Evolutionary conservation across 176 grass and related monocot species (phyloP), one percentile per base, ranked within the genome.

Genomic region (Paspalum notatum): DNA sequence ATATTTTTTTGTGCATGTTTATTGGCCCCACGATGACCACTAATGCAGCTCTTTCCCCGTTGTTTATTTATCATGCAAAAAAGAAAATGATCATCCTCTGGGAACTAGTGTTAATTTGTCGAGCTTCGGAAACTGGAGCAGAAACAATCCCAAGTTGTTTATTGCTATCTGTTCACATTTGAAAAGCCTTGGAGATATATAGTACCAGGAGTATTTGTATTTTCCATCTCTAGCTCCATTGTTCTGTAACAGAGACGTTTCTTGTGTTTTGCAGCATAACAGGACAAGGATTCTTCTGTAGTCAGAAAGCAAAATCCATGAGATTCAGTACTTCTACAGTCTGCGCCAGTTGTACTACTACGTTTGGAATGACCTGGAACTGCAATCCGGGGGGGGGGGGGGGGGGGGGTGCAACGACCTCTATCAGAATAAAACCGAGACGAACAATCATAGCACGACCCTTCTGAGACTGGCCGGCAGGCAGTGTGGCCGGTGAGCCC

Each of bases 11-110:
- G 8, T 61, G 69, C 20, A 66, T 18, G 22, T 66, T 41, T 42
- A 80, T 68, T 76, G 82, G 81, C 18, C 76, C 76, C 85, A 87
- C 71, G 51, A 54, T 51, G 82, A 87, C 85, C 81, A 91, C 80
- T 84, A 84, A 77, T 73, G 65, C 81, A 77, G 37, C 71, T 66
- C 59, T 88, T 84, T 88, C 81, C 59, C 38, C 49, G 48, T 40
- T 48, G 26, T 66, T 71, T 71, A 50, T 64, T 85, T 43, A 43
- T 66, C 76, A 16, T 40, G 43, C 58, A 37, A 74, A 54, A 32
- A 32, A 32, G 32, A 32, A 32, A 74, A 25, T 76, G 65, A 66
- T 49, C 38, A 42, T 50, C 56, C 49, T 71, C 18, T 85, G 62
- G 38, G 70, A 47, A 85, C 48, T 85, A 69, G 69, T 71, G 77